phyloP scores from a whole-genome alignment of 2,329 filamentous ascomycete species.

The Apiospora marii region DNA sequence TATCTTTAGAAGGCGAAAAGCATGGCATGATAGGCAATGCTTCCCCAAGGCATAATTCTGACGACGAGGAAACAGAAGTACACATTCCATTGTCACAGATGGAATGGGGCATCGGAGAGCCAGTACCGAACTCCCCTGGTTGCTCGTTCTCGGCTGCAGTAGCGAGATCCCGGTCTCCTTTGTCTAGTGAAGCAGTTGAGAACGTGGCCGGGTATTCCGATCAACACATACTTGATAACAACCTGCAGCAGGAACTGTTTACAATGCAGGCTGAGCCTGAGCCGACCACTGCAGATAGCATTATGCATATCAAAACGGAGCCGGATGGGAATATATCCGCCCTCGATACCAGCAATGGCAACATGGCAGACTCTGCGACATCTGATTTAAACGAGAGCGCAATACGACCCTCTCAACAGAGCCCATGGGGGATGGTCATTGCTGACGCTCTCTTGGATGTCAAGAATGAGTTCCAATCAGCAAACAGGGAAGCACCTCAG shows the following conservation, averaged over 20 bases:
- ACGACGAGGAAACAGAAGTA: slow-evolving; percentile 26
- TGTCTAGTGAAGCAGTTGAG: slow-evolving; percentile 13
- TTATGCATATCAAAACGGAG: background rate
- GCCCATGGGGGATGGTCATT: background rate
- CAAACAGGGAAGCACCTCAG: background rate
- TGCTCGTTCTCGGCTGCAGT: slow-evolving; percentile 16
- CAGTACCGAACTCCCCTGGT: slow-evolving; percentile 14
- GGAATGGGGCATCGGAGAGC: slow-evolving; percentile 29
- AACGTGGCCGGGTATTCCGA: background rate
- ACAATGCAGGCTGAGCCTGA: background rate
- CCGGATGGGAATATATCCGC: background rate
- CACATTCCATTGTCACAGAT: slow-evolving; percentile 31
- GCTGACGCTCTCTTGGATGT: background rate
- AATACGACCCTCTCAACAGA: slow-evolving; percentile 1
- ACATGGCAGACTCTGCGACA: background rate
- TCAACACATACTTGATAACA: background rate
- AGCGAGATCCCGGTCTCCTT: background rate
- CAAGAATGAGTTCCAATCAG: background rate
- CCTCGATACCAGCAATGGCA: background rate
- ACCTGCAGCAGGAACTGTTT: background rate
- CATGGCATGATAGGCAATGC: background rate
- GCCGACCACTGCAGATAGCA: background rate
- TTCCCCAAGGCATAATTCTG: slow-evolving; percentile 22
- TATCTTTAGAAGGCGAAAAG: background rate
- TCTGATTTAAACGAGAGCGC: background rate